These are phyloP conservation scores for Saturnispora sanitii DNA, from an alignment of 805 yeast genomes.

Conservation along the genomic window DNA sequence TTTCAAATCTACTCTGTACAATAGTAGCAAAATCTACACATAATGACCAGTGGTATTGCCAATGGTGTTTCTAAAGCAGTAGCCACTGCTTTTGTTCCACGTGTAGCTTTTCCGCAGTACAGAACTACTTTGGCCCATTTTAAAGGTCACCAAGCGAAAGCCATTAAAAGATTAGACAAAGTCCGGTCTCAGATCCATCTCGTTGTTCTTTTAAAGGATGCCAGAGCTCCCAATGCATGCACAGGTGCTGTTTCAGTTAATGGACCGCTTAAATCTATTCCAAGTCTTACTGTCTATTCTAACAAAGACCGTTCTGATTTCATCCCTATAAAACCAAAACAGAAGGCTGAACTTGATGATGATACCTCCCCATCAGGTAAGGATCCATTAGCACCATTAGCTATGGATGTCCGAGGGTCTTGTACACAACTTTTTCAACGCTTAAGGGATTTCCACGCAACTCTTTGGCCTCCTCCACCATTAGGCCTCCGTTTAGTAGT, in stretches of 20 bases:
- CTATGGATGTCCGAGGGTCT: slow-evolving; percentile 35
- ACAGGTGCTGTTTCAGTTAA: too few species aligned
- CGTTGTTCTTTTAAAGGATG: slow-evolving; percentile 76
- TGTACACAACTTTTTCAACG: slow-evolving; percentile 35
- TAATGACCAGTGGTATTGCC: neutral
- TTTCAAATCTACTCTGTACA: neutral
- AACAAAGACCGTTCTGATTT: slow-evolving; percentile 51
- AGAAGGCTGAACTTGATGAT: too few species aligned
- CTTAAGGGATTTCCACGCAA: slow-evolving; percentile 35
- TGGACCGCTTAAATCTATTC: slow-evolving; percentile 6
- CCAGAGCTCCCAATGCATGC: slow-evolving; percentile 82
- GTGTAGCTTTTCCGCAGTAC: slow-evolving; percentile 65
- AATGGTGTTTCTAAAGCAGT: too few species aligned
- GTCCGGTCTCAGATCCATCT: slow-evolving; percentile 74
- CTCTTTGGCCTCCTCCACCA: slow-evolving; percentile 65
- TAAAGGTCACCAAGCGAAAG: slow-evolving; percentile 85
- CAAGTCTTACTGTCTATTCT: slow-evolving; percentile 42
- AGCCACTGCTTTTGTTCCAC: slow-evolving; percentile 45
- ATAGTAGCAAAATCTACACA: neutral
- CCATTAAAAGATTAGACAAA: slow-evolving; percentile 54
- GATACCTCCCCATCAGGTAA: too few species aligned
- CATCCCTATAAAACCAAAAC: too few species aligned
- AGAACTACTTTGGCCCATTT: slow-evolving; percentile 65
- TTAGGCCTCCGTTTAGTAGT: slow-evolving; percentile 69
- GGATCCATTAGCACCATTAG: too few species aligned